Conservation (phyloP, 2,329 filamentous ascomycete species). For the Sclerotinia sclerotiorum region DNA sequence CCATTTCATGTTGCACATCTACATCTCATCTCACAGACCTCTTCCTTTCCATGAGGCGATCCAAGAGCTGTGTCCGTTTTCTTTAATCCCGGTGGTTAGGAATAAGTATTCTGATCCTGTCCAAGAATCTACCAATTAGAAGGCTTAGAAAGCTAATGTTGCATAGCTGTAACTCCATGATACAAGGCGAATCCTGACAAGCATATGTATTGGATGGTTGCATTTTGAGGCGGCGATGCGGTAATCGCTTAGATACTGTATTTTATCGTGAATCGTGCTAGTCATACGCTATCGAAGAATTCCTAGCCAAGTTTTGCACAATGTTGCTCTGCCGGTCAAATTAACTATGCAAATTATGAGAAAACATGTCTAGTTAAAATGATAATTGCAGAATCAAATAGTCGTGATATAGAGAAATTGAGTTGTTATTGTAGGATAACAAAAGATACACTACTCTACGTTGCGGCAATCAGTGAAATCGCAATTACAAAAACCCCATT, state of each 20-base stretch:
- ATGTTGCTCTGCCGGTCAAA: too few species aligned
- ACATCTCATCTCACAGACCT: neutral
- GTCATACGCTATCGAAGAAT: too few species aligned
- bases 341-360: neutral
- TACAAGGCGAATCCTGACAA: too few species aligned
- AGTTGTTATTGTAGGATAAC: neutral
- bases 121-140: too few species aligned
- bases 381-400: neutral
- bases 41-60: neutral
- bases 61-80: neutral
- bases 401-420: too few species aligned
- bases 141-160: too few species aligned
- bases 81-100: neutral
- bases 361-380: neutral
- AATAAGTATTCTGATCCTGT: neutral
- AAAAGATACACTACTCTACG: neutral
- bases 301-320: too few species aligned
- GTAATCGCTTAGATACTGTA: neutral
- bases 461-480: neutral
- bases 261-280: too few species aligned
- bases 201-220: neutral
- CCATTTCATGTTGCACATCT: neutral
- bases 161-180: too few species aligned
- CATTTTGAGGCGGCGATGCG: neutral
- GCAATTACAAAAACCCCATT: neutral